Conservation (phyloP, 2,329 filamentous ascomycete species). For the Leptographium wingfieldii region DNA sequence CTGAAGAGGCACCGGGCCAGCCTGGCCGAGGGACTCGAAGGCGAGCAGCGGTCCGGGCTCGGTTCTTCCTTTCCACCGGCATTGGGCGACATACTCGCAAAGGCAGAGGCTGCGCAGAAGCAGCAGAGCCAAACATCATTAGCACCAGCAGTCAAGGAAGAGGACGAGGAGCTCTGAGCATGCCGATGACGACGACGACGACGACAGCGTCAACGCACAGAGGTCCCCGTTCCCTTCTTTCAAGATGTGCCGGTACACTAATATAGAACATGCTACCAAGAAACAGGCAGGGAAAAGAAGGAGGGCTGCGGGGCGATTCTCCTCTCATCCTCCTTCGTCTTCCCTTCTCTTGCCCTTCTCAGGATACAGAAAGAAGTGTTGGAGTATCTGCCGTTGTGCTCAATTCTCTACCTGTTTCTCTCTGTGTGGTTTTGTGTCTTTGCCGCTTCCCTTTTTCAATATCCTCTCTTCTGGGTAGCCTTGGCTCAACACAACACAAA, state of each 20-base stretch:
- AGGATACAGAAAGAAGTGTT: neutral
- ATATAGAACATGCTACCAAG: neutral
- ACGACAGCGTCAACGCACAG: neutral
- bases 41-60: neutral
- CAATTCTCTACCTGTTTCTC: neutral
- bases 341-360: neutral
- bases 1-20: constrained; percentile 65
- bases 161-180: constrained; percentile 9
- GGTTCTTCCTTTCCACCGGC: constrained; percentile 22
- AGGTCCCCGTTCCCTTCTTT: neutral
- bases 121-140: neutral
- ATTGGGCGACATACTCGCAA: constrained; percentile 28
- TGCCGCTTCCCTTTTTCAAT: neutral
- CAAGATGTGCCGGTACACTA: neutral
- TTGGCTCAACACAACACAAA: constrained; percentile 3
- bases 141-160: neutral
- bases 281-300: neutral
- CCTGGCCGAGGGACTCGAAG: constrained; percentile 20
- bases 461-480: neutral
- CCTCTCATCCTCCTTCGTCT: no score
- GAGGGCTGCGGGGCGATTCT: no score
- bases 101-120: constrained; percentile 21
- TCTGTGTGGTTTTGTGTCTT: neutral
- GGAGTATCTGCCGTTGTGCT: neutral
- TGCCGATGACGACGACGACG: neutral